Base-by-base conservation (phyloP, 495 filamentous ascomycete species). In the Talaromyces borbonicus region DNA sequence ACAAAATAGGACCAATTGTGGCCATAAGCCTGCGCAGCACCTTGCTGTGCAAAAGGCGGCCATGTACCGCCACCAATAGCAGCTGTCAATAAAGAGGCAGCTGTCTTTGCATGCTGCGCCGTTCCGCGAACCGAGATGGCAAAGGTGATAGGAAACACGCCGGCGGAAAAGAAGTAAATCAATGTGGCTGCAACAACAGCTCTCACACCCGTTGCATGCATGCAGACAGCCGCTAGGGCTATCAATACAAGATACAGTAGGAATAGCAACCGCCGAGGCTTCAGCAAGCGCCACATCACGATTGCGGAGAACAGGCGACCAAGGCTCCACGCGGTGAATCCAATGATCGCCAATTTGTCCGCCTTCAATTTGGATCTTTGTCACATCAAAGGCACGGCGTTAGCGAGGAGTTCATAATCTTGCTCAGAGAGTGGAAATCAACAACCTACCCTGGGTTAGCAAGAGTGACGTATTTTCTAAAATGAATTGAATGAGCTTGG, bases 301-400 rank as follows among this genome's bases (percentile, higher is more conserved):
- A 75, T 61, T 5, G 79, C 78, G 16, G 77, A 70, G 0, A 80
- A 33, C 54, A 85, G 84, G 12, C 81, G 77, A 12, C 79, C 77
- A 3, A 74, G 55, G 15, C 76, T 75, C 41, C 84, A 84, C 19
- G 78, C 56, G 4, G 69, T 68, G 48, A 78, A 78, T 9, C 68
- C 79, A 16, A 81, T 61, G 1, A 72, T 72, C 22, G 72, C 56
- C 43, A 68, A 69, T 16, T 73, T 56, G 43, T 72, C 74, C 2
- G 67, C 31, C 2, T 30, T 23, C 1, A 72, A 52, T 4, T 46
- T 46, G 5, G 60, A 54, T 5, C 51, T 55, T 24, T 20, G 68
- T 18, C 20, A 5, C 15, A 8, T 18, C 8, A 18, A 18, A 37
- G 16, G n/a, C n/a, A 37, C 8, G 8, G 16, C n/a, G 33, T 37